Conservation (phyloP, 352 stramenopile species). For the Phytophthora sojae region DNA sequence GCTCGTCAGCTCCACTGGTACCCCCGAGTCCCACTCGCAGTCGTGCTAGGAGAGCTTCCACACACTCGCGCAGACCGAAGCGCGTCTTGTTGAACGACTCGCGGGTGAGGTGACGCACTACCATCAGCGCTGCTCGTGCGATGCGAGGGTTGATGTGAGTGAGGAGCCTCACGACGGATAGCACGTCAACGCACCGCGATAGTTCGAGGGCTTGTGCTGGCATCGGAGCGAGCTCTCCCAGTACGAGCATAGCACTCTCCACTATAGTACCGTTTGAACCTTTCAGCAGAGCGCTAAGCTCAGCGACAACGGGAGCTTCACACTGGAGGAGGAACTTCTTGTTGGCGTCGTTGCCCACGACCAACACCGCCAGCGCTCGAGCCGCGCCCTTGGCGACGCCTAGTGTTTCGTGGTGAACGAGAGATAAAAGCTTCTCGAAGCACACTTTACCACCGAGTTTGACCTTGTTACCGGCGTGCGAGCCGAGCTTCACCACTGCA, state of each 20-base stretch:
- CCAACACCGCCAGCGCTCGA: constrained; percentile 63
- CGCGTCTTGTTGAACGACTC: constrained; percentile 85
- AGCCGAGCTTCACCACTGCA: constrained; percentile 73
- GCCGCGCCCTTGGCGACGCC: constrained; percentile 72
- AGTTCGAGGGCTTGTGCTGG: constrained; percentile 73
- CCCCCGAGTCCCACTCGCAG: constrained; percentile 38
- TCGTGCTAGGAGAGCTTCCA: constrained; percentile 58
- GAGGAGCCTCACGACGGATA: constrained; percentile 67
- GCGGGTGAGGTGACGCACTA: constrained; percentile 69
- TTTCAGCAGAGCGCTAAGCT: constrained; percentile 71
- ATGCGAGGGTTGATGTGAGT: constrained; percentile 71
- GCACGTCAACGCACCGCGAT: constrained; percentile 72
- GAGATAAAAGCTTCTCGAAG: constrained; percentile 72
- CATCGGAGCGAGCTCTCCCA: constrained; percentile 71
- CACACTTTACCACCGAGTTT: constrained; percentile 77
- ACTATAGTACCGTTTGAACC: constrained; percentile 71
- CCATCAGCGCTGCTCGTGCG: constrained; percentile 56
- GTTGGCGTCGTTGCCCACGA: constrained; percentile 76
- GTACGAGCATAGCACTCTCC: constrained; percentile 73
- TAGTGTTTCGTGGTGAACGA: constrained; percentile 72
- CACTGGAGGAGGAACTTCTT: constrained; percentile 75
- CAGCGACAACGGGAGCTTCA: constrained; percentile 54
- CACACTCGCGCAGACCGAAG: constrained; percentile 66
- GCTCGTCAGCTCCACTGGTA: constrained; percentile 54
- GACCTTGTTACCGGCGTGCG: constrained; percentile 79